Evolutionary conservation across 441 rosid genomes (phyloP), one percentile per base, ranked within the genome.

Genomic region (Pelargonium australe): DNA sequence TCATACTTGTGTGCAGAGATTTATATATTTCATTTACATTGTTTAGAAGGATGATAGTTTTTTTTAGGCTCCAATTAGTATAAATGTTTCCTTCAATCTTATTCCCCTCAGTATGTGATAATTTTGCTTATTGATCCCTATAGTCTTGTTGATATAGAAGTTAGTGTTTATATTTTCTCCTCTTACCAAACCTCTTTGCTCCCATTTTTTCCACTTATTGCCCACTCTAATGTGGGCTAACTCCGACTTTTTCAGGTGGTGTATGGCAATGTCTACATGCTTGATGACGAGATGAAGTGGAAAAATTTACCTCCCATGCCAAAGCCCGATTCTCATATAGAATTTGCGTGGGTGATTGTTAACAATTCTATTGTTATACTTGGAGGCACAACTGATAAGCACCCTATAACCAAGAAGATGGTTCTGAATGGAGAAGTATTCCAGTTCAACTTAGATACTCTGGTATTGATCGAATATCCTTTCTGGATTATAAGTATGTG

Each of bases 371-470:
- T 90, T 41, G 80, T 95, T 57, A 82, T 95, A 43, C 87, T 80
- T 68, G 99, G 98, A 76, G 99, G 99, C 81, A 92, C 99, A 12
- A 92, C 97, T 31, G 98, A 92, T 68, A 95, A 89, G 81, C 99
- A 95, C 77, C 99, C 97, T 43, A 68, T 78, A 66, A 94, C 97
- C 34, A 94, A 94, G 76, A 89, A 69, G 84, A 94, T 94, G 93
- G 84, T 94, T 80, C 84, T 94, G 17, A 83, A 84, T 2, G 93
- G 96, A 28, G 98, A 94, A 82, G 72, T 91, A 19, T 84, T 95
- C 77, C 97, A 73, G 80, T 95, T 92, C 68, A 86, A 95, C 85
- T 67, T 95, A 60, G 75, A 81, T 69, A 89, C 88, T 51, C 37
- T 75, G 95, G 97, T 92, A 87, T 60, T 55, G 10, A 55, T 51